phyloP scores from a whole-genome alignment of 208 protist genomes.

The Angomonas desouzai region DNA sequence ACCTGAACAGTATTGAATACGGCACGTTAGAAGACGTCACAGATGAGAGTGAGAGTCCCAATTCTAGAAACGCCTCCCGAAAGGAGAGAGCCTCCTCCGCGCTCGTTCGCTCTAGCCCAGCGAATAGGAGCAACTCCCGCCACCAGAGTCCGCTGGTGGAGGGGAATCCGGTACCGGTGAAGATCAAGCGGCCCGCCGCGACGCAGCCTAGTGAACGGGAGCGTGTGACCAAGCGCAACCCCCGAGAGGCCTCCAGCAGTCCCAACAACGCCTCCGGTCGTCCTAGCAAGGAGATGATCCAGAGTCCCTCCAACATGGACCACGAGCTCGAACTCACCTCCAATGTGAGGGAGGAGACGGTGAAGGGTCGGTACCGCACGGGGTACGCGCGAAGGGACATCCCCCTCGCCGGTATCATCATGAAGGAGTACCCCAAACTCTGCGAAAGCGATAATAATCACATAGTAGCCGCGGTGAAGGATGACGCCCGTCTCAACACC shows the following conservation, averaged over 20 bases:
- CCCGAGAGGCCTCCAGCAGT: conserved; percentile 2
- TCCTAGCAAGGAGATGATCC: conserved; percentile 1
- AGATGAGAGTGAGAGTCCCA: conserved; percentile 18
- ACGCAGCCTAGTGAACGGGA: not conserved
- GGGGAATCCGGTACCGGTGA: not conserved
- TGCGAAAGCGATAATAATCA: conserved; percentile 17
- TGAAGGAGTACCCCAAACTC: conserved; percentile 45
- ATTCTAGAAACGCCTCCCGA: not conserved
- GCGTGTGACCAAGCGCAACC: conserved; percentile 20
- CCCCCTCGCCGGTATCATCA: conserved; percentile 26
- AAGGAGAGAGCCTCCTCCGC: not conserved
- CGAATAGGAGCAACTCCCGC: conserved; percentile 1
- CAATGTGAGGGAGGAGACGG: conserved; percentile 7
- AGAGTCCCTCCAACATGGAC: conserved; percentile 5
- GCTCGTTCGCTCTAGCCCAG: conserved; percentile 6
- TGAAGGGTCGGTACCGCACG: conserved; percentile 11
- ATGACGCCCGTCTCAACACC: conserved; percentile 16
- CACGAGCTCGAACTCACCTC: conserved; percentile 1
- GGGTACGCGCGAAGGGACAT: conserved; percentile 28
- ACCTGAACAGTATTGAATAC: conserved; percentile 26
- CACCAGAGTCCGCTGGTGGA: conserved; percentile 1
- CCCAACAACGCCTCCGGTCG: not conserved
- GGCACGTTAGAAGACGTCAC: conserved; percentile 14
- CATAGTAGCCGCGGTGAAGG: conserved; percentile 25
- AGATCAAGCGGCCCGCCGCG: conserved; percentile 7